phyloP scores from a whole-genome alignment of 2,329 filamentous ascomycete genomes.

The Xylariaceae sp. region DNA sequence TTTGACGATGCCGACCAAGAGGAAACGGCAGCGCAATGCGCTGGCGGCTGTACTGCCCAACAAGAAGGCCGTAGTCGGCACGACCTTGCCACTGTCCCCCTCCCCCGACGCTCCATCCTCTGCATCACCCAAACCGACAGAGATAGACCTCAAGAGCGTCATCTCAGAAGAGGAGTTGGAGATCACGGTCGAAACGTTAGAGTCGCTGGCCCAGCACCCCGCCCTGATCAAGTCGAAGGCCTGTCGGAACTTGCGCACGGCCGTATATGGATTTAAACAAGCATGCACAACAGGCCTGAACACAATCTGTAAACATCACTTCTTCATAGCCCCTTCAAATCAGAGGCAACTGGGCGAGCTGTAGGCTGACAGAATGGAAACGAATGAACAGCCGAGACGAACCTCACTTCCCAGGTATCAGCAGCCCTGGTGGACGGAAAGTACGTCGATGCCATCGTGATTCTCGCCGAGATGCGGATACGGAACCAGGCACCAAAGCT shows the following conservation, averaged over 20 bases:
- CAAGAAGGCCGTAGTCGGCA: conserved; percentile 28
- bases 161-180: conserved; percentile 62
- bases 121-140: conserved; percentile 32
- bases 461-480: conserved; percentile 66
- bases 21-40: conserved; percentile 35
- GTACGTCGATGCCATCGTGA: conserved; percentile 58
- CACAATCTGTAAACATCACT: conserved; percentile 32
- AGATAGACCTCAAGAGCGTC: conserved; percentile 45
- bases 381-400: conserved; percentile 44
- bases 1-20: conserved; percentile 41
- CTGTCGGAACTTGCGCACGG: conserved; percentile 60
- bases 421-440: conserved; percentile 60
- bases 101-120: conserved; percentile 23
- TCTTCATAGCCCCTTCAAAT: too few species aligned
- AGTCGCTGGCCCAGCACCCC: conserved; percentile 53
- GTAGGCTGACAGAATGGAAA: conserved; percentile 8
- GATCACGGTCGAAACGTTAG: conserved; percentile 60
- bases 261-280: conserved; percentile 64
- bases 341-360: too few species aligned
- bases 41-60: conserved; percentile 27
- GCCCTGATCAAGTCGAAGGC: conserved; percentile 61
- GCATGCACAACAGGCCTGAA: conserved; percentile 63
- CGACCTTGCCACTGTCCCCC: conserved; percentile 30
- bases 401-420: conserved; percentile 61
- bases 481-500: conserved; percentile 60